Conservation (phyloP, 257 asterid genomes). For the Fraxinus americana region DNA sequence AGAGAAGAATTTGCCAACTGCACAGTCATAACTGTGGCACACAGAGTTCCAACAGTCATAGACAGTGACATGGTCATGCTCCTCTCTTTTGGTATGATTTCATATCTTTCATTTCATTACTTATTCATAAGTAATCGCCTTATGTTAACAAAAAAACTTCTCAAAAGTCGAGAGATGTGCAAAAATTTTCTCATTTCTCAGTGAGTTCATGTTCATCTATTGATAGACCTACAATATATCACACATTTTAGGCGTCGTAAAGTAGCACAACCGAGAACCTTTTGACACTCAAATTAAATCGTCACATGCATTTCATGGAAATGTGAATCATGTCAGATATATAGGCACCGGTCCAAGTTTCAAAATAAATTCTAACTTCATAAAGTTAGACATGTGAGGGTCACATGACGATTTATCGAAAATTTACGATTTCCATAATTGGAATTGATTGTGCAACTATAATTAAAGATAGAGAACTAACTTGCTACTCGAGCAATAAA, state of each 20-base stretch:
- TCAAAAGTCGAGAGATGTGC: neutral
- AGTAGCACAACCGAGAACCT: neutral
- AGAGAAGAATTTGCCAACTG: conserved; percentile 69
- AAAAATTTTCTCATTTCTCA: neutral
- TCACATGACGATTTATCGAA: neutral
- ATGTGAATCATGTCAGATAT: neutral
- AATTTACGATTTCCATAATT: neutral
- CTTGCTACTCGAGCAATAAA: too few species aligned
- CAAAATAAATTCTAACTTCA: neutral
- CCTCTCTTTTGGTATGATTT: conserved; percentile 62
- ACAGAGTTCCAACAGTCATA: conserved; percentile 82
- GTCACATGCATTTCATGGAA: neutral
- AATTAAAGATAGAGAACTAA: neutral
- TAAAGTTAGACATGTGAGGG: neutral
- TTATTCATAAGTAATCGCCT: neutral
- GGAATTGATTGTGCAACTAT: neutral
- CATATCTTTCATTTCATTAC: neutral
- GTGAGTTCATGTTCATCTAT: neutral
- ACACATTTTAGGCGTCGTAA: neutral
- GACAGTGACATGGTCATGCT: conserved; percentile 86
- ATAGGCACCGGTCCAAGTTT: neutral
- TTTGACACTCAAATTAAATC: neutral
- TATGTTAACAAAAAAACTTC: neutral
- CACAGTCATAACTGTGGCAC: conserved; percentile 77
- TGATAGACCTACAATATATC: neutral